phyloP scores from a whole-genome alignment of 2,329 filamentous ascomycete species.

The Botryotinia convoluta region DNA sequence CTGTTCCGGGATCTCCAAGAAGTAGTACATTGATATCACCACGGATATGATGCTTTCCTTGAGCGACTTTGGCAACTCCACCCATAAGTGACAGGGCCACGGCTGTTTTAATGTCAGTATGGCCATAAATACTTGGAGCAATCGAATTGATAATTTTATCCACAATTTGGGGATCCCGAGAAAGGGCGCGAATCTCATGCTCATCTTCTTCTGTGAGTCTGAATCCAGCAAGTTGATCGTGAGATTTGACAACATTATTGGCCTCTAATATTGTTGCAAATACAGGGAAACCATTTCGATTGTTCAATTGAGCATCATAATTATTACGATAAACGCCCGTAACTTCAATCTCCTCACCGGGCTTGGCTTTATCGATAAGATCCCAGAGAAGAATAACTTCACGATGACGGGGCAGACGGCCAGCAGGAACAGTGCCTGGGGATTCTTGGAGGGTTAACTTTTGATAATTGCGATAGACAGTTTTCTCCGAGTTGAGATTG shows the following conservation, averaged over 20 bases:
- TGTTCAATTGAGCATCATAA: conserved; percentile 96
- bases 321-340: conserved; percentile 98
- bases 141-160: conserved; percentile 93
- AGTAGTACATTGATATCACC: conserved; percentile 98
- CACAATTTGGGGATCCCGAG: conserved; percentile 84
- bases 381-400: conserved; percentile 97
- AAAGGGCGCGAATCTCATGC: conserved; percentile 81
- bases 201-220: conserved; percentile 93
- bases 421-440: conserved; percentile 92
- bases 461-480: conserved; percentile 97
- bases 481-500: conserved; percentile 94
- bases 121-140: conserved; percentile 95
- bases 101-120: conserved; percentile 95
- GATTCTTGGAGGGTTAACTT: conserved; percentile 97
- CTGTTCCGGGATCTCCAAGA: conserved; percentile 94
- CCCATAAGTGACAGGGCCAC: conserved; percentile 92
- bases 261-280: conserved; percentile 97
- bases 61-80: conserved; percentile 87
- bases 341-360: conserved; percentile 95
- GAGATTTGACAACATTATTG: conserved; percentile 94
- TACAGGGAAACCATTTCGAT: conserved; percentile 97
- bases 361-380: conserved; percentile 93
- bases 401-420: conserved; percentile 85
- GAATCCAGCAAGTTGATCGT: conserved; percentile 97
- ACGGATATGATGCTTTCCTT: conserved; percentile 84